Base-by-base conservation (phyloP, 2,329 filamentous ascomycete genomes). In the Aspergillus fumigatus region DNA sequence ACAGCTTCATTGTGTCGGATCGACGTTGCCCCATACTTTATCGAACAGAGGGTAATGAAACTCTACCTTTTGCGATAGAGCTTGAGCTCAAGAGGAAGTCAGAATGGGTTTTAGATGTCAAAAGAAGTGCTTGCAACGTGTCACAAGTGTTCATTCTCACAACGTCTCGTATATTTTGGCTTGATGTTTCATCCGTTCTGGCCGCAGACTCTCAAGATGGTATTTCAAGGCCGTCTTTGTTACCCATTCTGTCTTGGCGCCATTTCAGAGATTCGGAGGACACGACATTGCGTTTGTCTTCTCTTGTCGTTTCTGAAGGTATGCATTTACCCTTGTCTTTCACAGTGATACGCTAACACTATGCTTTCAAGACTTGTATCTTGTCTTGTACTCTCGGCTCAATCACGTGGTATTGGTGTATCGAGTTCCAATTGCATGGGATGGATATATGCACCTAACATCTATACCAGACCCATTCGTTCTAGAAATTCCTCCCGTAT, bases 231-330 rank as follows among this genome's bases (percentile, higher is more conserved):
- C 59, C 70, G n/a, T 66, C 71, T 59, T 63, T 77, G 11, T 63
- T 65, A 14, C 67, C 77, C 47, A 62, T 79, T 26, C 59, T 81
- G 2, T 76, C 77, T 7, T 81, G 82, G 75, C 73, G 73, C 48
- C 84, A 87, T 70, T 85, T 80, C 63, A 75, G 80, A 47, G 76
- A 81, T 55, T 62, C 73, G 0, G 78, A 82, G 53, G 83, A 86
- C 63, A 75, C 75, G 9, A 82, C 78, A 29, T 67, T 86, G 32
- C 73, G 72, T 21, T 57, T 79, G 27, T 65, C 68, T 41, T 60
- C 72, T 52, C 29, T 77, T 27, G 52, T 69, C 53, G 53, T 71
- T 29, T 59, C 67, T 27, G 60, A 68, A 54, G 67, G 75, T 77
- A 70, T 55, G 66, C 56, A 43, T 29, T 25, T 51, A 29, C 38